phyloP scores from a whole-genome alignment of 140 eudicot genomes.

The Senecio squalidus region DNA sequence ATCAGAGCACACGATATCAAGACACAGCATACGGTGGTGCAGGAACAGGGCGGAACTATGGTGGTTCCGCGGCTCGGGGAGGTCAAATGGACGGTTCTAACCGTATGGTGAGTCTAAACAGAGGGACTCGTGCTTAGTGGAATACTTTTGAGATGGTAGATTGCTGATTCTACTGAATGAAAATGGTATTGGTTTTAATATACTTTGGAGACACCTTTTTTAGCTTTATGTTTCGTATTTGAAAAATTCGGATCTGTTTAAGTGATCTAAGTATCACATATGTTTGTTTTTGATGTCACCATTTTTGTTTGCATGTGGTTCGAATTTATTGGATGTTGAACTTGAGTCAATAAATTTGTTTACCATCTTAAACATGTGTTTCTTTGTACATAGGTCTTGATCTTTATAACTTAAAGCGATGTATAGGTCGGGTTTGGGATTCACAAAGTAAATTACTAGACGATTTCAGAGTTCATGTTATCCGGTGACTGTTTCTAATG shows the following conservation, averaged over 20 bases:
- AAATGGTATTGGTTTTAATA: not conserved
- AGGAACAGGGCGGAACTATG: constrained; percentile 34
- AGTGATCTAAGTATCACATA: constrained; percentile 3
- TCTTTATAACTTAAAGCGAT: too few species aligned
- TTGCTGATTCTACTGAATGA: not conserved
- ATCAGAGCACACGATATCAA: constrained; percentile 44
- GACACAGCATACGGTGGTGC: constrained; percentile 36
- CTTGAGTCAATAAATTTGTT: too few species aligned
- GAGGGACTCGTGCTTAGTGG: constrained; percentile 46
- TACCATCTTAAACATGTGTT: too few species aligned
- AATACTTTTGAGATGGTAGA: not conserved
- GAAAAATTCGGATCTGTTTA: not conserved
- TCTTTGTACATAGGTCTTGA: too few species aligned
- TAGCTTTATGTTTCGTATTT: not conserved
- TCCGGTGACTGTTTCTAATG: too few species aligned
- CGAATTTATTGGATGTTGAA: not conserved
- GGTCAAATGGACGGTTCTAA: constrained; percentile 60
- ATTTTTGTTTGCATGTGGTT: not conserved
- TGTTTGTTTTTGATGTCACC: not conserved
- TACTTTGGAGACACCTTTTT: constrained; percentile 9
- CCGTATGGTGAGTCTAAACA: constrained; percentile 77
- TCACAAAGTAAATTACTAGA: too few species aligned
- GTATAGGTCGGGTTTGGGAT: too few species aligned
- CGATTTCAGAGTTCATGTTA: too few species aligned
- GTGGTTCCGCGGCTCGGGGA: constrained; percentile 47